Evolutionary conservation across 2,329 filamentous ascomycete genomes (phyloP).

Genomic region (Ploettnerulaceae sp.): DNA sequence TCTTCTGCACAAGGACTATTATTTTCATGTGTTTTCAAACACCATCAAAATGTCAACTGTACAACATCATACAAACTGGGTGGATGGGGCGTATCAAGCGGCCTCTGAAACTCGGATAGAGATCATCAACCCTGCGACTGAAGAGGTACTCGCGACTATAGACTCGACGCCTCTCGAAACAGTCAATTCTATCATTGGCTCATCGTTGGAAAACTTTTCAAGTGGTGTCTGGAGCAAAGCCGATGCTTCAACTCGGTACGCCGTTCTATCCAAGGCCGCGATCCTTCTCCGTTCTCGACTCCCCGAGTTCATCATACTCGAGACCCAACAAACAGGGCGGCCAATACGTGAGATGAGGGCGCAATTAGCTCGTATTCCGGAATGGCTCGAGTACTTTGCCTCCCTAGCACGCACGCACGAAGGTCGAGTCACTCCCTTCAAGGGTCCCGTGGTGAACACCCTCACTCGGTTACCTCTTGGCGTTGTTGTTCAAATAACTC

Average conservation of each 20-base stretch:
- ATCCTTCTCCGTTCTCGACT: conserved; percentile 48
- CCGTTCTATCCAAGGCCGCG: conserved; percentile 57
- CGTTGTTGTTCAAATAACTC: conserved; percentile 52
- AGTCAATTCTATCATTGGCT: conserved; percentile 15
- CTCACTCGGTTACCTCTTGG: conserved; percentile 51
- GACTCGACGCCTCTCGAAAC: conserved; percentile 16
- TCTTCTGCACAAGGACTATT: not conserved
- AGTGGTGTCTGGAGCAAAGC: conserved; percentile 18
- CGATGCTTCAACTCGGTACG: conserved; percentile 43
- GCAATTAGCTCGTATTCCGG: conserved; percentile 59
- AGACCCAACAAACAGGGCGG: conserved; percentile 64
- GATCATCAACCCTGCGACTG: conserved; percentile 23
- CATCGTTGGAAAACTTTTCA: conserved; percentile 20
- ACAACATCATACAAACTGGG: conserved; percentile 21
- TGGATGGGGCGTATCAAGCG: conserved; percentile 18
- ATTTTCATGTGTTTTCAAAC: not conserved
- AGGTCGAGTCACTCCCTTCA: conserved; percentile 59
- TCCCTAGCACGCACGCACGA: conserved; percentile 63
- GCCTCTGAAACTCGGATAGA: conserved; percentile 12
- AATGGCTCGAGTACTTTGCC: conserved; percentile 70
- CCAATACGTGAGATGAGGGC: conserved; percentile 66
- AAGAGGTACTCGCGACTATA: conserved; percentile 20
- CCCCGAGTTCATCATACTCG: conserved; percentile 53
- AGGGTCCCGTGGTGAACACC: conserved; percentile 55
- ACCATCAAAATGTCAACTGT: not conserved